phyloP scores from a whole-genome alignment of 805 yeast species.

The Metschnikowia baotianmanensis region DNA sequence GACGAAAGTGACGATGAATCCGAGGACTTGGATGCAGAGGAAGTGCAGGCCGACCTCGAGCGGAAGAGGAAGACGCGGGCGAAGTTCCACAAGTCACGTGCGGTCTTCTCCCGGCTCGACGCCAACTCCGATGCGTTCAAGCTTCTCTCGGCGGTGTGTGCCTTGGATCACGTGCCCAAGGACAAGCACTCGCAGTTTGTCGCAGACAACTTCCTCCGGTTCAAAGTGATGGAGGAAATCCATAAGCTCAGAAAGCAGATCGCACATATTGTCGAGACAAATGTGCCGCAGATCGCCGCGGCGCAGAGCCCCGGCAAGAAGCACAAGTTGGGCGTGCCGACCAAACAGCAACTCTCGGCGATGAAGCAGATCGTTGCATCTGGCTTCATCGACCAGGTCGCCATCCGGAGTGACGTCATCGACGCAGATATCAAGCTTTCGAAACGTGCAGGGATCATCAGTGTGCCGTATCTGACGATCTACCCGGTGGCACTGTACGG shows the following conservation, averaged over 20 bases:
- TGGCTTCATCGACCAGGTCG: conserved; percentile 89
- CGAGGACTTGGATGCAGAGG: conserved; percentile 33
- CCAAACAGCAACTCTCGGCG: conserved; percentile 65
- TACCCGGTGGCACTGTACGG: conserved; percentile 41
- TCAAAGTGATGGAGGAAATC: conserved; percentile 84
- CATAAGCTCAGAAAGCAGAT: conserved; percentile 77
- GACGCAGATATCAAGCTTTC: conserved; percentile 60
- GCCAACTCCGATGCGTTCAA: conserved; percentile 71
- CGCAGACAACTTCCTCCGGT: conserved; percentile 63
- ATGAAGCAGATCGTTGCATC: conserved; percentile 90
- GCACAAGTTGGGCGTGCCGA: conserved; percentile 63
- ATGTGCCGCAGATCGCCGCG: conserved; percentile 58
- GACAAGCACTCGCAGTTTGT: conserved; percentile 49
- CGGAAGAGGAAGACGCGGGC: conserved; percentile 42
- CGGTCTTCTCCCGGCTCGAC: conserved; percentile 66
- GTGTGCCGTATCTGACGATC: conserved; percentile 64
- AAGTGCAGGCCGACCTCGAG: conserved; percentile 38
- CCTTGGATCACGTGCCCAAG: conserved; percentile 69
- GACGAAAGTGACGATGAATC: conserved; percentile 36
- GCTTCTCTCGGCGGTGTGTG: conserved; percentile 79
- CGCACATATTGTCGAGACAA: conserved; percentile 65
- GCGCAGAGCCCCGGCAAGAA: conserved; percentile 41
- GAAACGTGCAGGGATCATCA: conserved; percentile 55
- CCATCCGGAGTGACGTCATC: conserved; percentile 74
- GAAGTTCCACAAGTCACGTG: conserved; percentile 56